These are phyloP conservation scores for Drechmeria coniospora DNA, from an alignment of 2,329 filamentous ascomycete genomes.

Conservation along the genomic window DNA sequence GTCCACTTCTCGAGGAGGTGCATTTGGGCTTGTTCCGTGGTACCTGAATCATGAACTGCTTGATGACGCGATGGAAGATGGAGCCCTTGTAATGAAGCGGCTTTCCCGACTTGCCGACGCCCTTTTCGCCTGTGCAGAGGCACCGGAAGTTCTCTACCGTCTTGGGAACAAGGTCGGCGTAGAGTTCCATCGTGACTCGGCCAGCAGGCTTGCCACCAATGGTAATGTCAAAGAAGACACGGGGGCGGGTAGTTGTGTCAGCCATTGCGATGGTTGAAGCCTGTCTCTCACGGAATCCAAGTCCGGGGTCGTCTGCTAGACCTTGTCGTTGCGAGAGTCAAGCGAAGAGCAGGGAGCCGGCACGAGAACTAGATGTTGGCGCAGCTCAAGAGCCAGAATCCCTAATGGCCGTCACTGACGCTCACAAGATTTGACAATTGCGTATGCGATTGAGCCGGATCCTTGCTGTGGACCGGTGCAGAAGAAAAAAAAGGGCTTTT, in stretches of 20 bases:
- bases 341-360: too few species aligned
- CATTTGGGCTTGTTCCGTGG: background rate
- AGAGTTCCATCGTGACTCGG: conserved; percentile 76
- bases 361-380: too few species aligned
- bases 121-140: conserved; percentile 91
- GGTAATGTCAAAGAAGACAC: conserved; percentile 87
- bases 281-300: too few species aligned
- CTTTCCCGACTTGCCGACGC: conserved; percentile 64
- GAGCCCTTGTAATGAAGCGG: conserved; percentile 88
- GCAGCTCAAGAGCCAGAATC: too few species aligned
- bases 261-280: conserved; percentile 18
- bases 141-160: conserved; percentile 93
- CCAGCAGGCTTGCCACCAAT: conserved; percentile 61
- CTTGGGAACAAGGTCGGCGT: conserved; percentile 66
- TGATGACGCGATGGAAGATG: conserved; percentile 90
- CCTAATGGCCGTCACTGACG: too few species aligned
- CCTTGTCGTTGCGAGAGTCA: too few species aligned
- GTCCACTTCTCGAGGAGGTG: background rate
- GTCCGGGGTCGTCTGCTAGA: too few species aligned
- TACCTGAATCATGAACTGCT: conserved; percentile 79
- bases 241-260: conserved; percentile 40
- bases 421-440: too few species aligned
- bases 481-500: too few species aligned
- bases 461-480: too few species aligned
- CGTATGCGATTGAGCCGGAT: too few species aligned